phyloP scores from a whole-genome alignment of 2,329 filamentous ascomycete genomes.

The Nemania sp. region DNA sequence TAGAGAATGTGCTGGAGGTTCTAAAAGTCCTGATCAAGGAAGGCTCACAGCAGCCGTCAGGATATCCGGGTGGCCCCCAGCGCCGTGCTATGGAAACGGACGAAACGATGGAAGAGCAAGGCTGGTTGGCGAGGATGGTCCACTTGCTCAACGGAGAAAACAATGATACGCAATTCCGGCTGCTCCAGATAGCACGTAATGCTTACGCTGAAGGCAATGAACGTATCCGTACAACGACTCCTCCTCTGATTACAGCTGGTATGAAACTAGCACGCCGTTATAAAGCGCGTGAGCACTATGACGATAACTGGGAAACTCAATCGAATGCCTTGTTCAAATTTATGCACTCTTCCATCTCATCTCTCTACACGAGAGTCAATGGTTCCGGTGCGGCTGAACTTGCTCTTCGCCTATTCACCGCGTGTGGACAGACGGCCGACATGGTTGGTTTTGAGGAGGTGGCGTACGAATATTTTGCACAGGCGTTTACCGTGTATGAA shows the following conservation, averaged over 20 bases:
- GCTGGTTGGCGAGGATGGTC: constrained; percentile 92
- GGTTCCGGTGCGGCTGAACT: constrained; percentile 84
- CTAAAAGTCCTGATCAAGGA: constrained; percentile 94
- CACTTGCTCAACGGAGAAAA: constrained; percentile 86
- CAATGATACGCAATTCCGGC: constrained; percentile 94
- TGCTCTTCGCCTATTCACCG: constrained; percentile 87
- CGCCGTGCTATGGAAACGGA: constrained; percentile 86
- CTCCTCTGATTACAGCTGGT: constrained; percentile 88
- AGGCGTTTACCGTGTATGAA: constrained; percentile 98
- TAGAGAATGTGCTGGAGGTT: constrained; percentile 90
- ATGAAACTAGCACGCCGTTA: constrained; percentile 90
- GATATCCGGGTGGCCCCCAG: constrained; percentile 85
- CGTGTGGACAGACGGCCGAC: constrained; percentile 92
- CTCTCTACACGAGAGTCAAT: constrained; percentile 87
- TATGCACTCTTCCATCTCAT: constrained; percentile 87
- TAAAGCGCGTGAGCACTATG: constrained; percentile 89
- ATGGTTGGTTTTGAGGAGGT: constrained; percentile 94
- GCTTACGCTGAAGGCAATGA: constrained; percentile 93
- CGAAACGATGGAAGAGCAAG: constrained; percentile 97
- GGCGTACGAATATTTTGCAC: constrained; percentile 97
- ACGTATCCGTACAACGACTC: constrained; percentile 94
- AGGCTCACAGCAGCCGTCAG: constrained; percentile 83
- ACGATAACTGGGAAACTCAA: constrained; percentile 73
- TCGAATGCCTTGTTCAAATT: constrained; percentile 91
- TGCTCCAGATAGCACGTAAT: constrained; percentile 88